A percentile compares a stretch with the other conserved stretches of the same genome.
Evolutionary conservation across 805 yeast genomes (phyloP).

Genomic region (Teunomyces funiuensis): DNA sequence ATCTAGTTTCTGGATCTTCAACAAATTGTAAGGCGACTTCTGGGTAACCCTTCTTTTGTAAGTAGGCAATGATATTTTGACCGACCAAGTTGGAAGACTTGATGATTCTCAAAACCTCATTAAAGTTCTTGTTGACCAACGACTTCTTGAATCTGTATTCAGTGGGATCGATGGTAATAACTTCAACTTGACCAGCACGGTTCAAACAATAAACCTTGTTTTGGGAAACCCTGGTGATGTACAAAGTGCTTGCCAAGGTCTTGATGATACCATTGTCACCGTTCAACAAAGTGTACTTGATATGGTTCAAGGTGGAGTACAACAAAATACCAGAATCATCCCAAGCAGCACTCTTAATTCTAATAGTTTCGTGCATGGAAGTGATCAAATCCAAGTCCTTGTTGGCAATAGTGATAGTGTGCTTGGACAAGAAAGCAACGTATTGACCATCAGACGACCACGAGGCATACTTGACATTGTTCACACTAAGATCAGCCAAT

Average conservation of each 20-base stretch:
- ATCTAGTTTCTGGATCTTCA: conserved; percentile 92
- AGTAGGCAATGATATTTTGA: conserved; percentile 91
- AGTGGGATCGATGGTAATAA: conserved; percentile 84
- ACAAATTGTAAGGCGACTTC: conserved; percentile 97
- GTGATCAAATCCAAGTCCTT: conserved; percentile 74
- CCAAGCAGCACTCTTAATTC: conserved; percentile 97
- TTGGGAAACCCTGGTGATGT: conserved; percentile 71
- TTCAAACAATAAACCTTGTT: conserved; percentile 75
- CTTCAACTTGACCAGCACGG: conserved; percentile 82
- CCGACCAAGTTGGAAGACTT: conserved; percentile 90
- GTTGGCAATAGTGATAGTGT: conserved; percentile 84
- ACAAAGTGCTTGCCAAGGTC: conserved; percentile 85
- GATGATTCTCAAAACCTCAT: conserved; percentile 88
- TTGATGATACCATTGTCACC: conserved; percentile 95
- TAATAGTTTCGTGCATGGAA: conserved; percentile 91
- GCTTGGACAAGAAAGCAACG: conserved; percentile 87
- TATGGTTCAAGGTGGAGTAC: conserved; percentile 92
- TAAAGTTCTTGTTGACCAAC: conserved; percentile 82
- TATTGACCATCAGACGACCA: conserved; percentile 90
- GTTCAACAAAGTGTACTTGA: conserved; percentile 87
- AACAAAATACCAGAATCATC: conserved; percentile 89
- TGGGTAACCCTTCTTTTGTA: conserved; percentile 94
- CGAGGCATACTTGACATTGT: conserved; percentile 80
- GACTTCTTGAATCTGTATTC: conserved; percentile 97
- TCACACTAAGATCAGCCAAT: conserved; percentile 63